phyloP scores from a whole-genome alignment of 2,329 filamentous ascomycete species.

The Beauveria sp. region DNA sequence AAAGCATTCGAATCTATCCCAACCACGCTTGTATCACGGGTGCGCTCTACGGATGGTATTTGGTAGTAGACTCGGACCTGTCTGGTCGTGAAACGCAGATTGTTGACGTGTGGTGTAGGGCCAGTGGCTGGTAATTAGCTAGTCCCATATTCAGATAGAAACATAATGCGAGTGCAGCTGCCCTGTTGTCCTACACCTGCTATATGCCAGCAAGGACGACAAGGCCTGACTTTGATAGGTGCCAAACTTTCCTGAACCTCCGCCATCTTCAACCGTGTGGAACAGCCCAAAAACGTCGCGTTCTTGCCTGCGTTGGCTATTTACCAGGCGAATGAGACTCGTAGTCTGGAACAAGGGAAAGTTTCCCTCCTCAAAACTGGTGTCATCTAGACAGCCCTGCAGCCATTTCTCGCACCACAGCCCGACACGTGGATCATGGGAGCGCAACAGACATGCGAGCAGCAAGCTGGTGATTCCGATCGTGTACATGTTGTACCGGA shows the following conservation, averaged over 20 bases:
- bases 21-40: slow-evolving; percentile 60
- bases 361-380: slow-evolving; percentile 17
- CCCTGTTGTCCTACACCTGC: slow-evolving; percentile 11
- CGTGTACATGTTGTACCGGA: slow-evolving; percentile 17
- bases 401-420: slow-evolving; percentile 19
- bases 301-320: slow-evolving; percentile 13
- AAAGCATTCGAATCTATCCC: slow-evolving; percentile 42
- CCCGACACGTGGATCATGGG: slow-evolving; percentile 5
- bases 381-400: slow-evolving; percentile 8
- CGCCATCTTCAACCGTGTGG: slow-evolving; percentile 13
- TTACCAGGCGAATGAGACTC: slow-evolving; percentile 12
- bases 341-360: slow-evolving; percentile 18
- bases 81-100: slow-evolving; percentile 33
- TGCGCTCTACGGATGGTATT: slow-evolving; percentile 53
- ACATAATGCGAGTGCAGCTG: background rate
- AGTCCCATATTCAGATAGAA: background rate
- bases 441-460: slow-evolving; percentile 15
- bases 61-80: slow-evolving; percentile 36
- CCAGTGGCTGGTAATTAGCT: slow-evolving; percentile 37
- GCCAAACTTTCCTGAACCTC: slow-evolving; percentile 12
- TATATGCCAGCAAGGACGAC: slow-evolving; percentile 4
- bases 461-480: slow-evolving; percentile 17
- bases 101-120: slow-evolving; percentile 54
- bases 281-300: slow-evolving; percentile 10
- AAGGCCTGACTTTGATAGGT: slow-evolving; percentile 13